Evolutionary conservation across 73 alveolate species (phyloP), one percentile per base, ranked within the genome.

Genomic region (Loxodes magnus): DNA sequence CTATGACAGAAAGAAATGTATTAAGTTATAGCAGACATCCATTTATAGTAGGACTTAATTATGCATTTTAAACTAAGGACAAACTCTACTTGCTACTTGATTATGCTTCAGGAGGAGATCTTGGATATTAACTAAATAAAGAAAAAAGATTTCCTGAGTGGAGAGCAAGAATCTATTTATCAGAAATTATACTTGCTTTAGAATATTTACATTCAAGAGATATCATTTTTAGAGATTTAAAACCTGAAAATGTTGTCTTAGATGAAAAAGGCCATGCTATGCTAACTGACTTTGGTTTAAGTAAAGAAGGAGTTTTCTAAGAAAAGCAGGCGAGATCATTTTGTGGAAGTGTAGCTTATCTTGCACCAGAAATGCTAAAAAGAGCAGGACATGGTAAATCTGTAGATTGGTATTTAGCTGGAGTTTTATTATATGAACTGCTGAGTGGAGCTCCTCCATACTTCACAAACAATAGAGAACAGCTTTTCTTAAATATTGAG

Each of bases 251-350:
- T 65, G 84, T 92, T 0, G 94, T 92, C 3, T 61, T 92, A 20
- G 97, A 82, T 69, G 58, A 63, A 41, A 96, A 92, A 50, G 97
- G 97, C 1, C 99, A 92, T 71, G 94, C 90, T 9, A 65, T 60
- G 64, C 68, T 92, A 27, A 88, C 99, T 5, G 99, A 92, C 64
- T 92, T 92, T 70, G 99, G 99, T n/a, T 89, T 92, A 21, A 74
- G 95, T 2, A 71, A 93, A 51, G 97, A 92, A 69, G 94, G 94
- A 6, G 87, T 84, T 12, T 71, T 76, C 26, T 87, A 80, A 17
- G 65, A 37, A n/a, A 67, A 65, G 43, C 67, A 61, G 30, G 61
- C 96, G 25, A 67, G 48, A 29, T 72, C 94, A 41, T 93, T 89
- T 58, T 93, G 99, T 82, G 99, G 99, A 4, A 72, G 92, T 23